Percentiles rank a stretch among this genome's conserved stretches.
These are phyloP conservation scores for Nepenthes mirabilis DNA, from an alignment of 148 eudicot species.

Conservation along the genomic window DNA sequence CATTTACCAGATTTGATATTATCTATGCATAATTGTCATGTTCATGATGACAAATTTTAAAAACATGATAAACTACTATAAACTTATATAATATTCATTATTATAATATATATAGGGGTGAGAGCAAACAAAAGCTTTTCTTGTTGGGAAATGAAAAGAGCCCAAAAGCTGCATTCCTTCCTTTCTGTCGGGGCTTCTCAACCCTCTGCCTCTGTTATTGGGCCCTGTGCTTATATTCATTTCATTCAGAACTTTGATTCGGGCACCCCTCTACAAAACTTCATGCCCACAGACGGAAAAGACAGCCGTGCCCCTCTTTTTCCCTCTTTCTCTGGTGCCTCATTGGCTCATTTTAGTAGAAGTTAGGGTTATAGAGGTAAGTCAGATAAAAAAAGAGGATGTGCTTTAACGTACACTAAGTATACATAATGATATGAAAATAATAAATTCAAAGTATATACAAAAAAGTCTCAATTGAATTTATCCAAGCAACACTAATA, in stretches of 20 bases:
- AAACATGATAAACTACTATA: background rate
- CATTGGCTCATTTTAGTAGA: no score
- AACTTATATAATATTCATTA: no score
- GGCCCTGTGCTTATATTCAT: background rate
- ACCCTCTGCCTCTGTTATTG: background rate
- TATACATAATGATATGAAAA: background rate
- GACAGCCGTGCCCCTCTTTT: no score
- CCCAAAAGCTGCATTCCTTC: slow-evolving; percentile 48
- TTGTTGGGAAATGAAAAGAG: slow-evolving; percentile 56
- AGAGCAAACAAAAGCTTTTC: slow-evolving; percentile 18
- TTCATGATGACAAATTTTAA: background rate
- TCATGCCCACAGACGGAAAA: background rate
- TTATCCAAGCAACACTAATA: no score
- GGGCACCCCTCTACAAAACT: background rate
- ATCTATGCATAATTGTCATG: background rate
- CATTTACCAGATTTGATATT: no score
- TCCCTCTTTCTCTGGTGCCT: no score
- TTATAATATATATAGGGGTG: no score
- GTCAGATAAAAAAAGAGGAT: background rate
- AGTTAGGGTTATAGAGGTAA: background rate
- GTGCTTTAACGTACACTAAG: background rate
- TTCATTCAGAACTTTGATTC: no score
- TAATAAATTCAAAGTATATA: no score
- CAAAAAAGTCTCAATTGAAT: no score
- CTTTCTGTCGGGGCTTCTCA: slow-evolving; percentile 58